A percentile compares a stretch with the other conserved stretches of the same genome.
Evolutionary conservation across 805 yeast species (phyloP).

Genomic region (Candida dajiaensis): DNA sequence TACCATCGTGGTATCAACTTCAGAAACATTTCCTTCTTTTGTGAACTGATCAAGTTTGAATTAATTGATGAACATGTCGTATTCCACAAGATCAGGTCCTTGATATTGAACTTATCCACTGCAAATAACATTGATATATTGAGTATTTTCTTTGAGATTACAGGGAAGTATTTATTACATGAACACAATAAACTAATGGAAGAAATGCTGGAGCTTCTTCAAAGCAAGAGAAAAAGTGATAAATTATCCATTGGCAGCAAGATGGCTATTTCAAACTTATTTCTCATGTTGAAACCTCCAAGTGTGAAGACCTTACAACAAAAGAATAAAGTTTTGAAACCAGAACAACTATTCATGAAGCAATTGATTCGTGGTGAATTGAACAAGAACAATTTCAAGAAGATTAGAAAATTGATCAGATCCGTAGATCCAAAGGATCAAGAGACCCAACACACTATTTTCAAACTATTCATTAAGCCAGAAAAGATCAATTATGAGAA

Average conservation of each 20-base stretch:
- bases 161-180: slow-evolving; percentile 60
- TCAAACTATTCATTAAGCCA: slow-evolving; percentile 47
- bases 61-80: slow-evolving; percentile 64
- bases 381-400: slow-evolving; percentile 27
- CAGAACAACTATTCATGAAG: slow-evolving; percentile 44
- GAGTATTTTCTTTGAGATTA: slow-evolving; percentile 62
- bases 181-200: slow-evolving; percentile 55
- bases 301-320: slow-evolving; percentile 29
- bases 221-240: slow-evolving; percentile 41
- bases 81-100: slow-evolving; percentile 63
- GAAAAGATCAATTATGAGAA: slow-evolving; percentile 56
- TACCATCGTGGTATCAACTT: slow-evolving; percentile 47
- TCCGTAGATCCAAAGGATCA: slow-evolving; percentile 42
- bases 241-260: slow-evolving; percentile 48
- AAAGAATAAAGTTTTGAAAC: slow-evolving; percentile 25
- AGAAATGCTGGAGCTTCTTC: slow-evolving; percentile 55
- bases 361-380: slow-evolving; percentile 49
- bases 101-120: slow-evolving; percentile 46
- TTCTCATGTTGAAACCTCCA: slow-evolving; percentile 53
- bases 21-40: slow-evolving; percentile 54
- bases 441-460: slow-evolving; percentile 28
- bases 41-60: slow-evolving; percentile 73
- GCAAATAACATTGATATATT: slow-evolving; percentile 64
- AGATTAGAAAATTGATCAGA: slow-evolving; percentile 32
- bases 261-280: slow-evolving; percentile 51